Percentiles rank a stretch among this genome's conserved stretches.
phyloP scores from a whole-genome alignment of 2,329 filamentous ascomycete genomes.

The Akanthomyces dipterigenus region DNA sequence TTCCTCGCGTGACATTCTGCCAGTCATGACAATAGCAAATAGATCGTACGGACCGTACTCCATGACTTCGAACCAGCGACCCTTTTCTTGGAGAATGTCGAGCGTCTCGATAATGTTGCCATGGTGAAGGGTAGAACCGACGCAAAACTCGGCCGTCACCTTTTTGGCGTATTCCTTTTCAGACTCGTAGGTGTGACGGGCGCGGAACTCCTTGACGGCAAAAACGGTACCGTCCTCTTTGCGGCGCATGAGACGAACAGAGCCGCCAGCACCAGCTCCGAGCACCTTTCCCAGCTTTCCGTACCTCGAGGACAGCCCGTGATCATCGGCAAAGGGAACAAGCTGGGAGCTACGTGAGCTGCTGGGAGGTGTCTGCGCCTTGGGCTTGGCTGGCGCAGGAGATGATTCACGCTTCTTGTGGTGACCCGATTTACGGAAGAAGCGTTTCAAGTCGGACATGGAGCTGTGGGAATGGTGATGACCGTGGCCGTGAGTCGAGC shows the following conservation, averaged over 20 bases:
- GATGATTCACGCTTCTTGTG: conserved; percentile 60
- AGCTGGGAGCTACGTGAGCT: conserved; percentile 46
- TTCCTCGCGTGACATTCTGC: conserved; percentile 90
- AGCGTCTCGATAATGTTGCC: conserved; percentile 98
- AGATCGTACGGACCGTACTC: conserved; percentile 94
- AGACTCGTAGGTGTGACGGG: conserved; percentile 85
- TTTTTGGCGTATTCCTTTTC: conserved; percentile 98
- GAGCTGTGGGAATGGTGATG: conserved; percentile 54
- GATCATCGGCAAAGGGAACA: conserved; percentile 89
- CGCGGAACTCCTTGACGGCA: conserved; percentile 93
- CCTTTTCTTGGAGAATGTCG: conserved; percentile 91
- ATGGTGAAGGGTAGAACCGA: conserved; percentile 92
- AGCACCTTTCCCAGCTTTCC: conserved; percentile 93
- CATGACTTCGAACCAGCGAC: conserved; percentile 97
- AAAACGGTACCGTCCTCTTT: conserved; percentile 90
- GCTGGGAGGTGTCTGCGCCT: conserved; percentile 40
- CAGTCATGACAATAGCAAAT: conserved; percentile 98
- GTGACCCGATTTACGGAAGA: conserved; percentile 75
- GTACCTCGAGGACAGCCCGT: conserved; percentile 84
- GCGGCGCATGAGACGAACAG: conserved; percentile 88
- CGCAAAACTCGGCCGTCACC: conserved; percentile 95
- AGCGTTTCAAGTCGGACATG: conserved; percentile 94
- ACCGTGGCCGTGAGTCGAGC: conserved; percentile 15
- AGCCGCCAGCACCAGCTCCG: conserved; percentile 89
- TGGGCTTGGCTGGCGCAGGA: conserved; percentile 49